These are phyloP conservation scores for Orbilia oligospora DNA, from an alignment of 2,329 filamentous ascomycete species.

Conservation along the genomic window DNA sequence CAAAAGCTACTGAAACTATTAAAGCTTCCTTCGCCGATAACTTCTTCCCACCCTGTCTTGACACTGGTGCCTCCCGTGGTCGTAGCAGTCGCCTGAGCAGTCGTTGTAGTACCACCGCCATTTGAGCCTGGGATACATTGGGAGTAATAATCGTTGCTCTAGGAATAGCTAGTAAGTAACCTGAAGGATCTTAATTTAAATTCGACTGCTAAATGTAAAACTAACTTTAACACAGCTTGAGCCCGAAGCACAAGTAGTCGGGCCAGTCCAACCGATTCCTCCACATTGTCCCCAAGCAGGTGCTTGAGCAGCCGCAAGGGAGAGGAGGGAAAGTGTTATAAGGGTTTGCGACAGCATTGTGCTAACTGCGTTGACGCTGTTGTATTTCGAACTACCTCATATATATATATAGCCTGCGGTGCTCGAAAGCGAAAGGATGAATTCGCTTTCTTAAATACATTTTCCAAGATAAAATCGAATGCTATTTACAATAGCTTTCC, in stretches of 20 bases:
- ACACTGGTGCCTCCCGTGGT: neutral
- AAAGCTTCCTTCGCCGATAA: conserved; percentile 58
- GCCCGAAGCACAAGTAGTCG: conserved; percentile 60
- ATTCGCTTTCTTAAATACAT: conserved; percentile 24
- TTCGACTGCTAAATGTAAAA: too few species aligned
- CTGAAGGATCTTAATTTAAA: too few species aligned
- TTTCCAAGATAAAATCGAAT: neutral
- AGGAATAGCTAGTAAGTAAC: too few species aligned
- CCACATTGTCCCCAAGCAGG: conserved; percentile 62
- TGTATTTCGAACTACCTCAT: conserved; percentile 33
- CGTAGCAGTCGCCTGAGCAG: conserved; percentile 37
- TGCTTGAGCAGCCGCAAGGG: conserved; percentile 43
- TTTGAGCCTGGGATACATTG: conserved; percentile 61
- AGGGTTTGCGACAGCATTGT: conserved; percentile 36
- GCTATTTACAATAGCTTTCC: neutral
- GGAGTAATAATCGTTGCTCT: conserved; percentile 62
- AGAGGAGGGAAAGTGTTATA: conserved; percentile 30
- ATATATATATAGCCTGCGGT: too few species aligned
- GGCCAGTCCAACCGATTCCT: conserved; percentile 61
- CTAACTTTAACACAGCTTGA: conserved; percentile 56
- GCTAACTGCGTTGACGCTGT: conserved; percentile 32
- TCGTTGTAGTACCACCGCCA: conserved; percentile 21
- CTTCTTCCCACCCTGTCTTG: conserved; percentile 44
- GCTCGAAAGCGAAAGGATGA: neutral
- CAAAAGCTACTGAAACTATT: conserved; percentile 67